Conservation (phyloP, 345 rosid species). For the Raphanus raphanistrum region DNA sequence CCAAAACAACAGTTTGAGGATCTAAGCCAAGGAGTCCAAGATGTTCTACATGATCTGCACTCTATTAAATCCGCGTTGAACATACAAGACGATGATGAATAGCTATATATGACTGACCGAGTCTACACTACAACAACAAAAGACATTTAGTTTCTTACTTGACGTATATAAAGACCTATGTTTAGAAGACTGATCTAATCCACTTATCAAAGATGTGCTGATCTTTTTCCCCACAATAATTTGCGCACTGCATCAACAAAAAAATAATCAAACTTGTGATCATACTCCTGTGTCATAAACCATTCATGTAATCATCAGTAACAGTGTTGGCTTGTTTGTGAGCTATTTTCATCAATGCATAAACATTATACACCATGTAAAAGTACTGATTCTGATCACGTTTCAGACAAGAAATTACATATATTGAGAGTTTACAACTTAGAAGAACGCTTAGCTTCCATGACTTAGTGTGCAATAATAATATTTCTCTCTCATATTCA, state of each 20-base stretch:
- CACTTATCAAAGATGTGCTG: background rate
- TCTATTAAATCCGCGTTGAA: slow-evolving; percentile 31
- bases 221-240: background rate
- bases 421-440: background rate
- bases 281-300: background rate
- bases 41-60: slow-evolving; percentile 33
- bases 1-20: slow-evolving; percentile 34
- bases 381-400: background rate
- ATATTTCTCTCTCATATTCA: too few species aligned
- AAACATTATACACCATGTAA: background rate
- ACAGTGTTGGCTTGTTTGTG: background rate
- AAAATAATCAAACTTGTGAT: background rate
- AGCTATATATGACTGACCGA: slow-evolving; percentile 10
- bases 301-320: background rate
- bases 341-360: background rate
- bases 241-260: background rate
- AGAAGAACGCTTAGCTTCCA: background rate
- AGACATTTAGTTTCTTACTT: background rate
- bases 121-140: background rate
- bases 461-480: too few species aligned
- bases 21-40: slow-evolving; percentile 29
- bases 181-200: background rate
- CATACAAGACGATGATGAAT: slow-evolving; percentile 23
- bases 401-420: background rate
- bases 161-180: background rate